phyloP scores from a whole-genome alignment of 1,284 basidiomycete species.

The Ceratobasidium sp. region DNA sequence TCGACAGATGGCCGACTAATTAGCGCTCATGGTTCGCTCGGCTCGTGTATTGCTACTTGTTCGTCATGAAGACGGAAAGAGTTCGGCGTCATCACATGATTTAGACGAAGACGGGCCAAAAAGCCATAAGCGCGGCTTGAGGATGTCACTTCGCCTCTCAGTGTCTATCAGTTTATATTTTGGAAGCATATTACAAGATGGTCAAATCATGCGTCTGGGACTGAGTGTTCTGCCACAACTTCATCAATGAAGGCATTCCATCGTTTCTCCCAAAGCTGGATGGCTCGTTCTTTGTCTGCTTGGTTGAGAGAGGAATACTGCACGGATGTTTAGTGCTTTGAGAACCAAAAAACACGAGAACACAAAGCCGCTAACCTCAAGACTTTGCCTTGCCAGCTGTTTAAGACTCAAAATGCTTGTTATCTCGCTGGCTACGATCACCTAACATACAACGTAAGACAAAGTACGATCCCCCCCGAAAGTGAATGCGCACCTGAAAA shows the following conservation, averaged over 20 bases:
- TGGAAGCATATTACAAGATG: too few species aligned
- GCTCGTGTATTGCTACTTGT: too few species aligned
- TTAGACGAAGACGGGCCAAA: too few species aligned
- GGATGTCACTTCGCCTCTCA: too few species aligned
- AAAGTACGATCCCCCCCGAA: not conserved
- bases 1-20: too few species aligned
- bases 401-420: slow-evolving; percentile 61
- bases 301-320: slow-evolving; percentile 12
- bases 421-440: slow-evolving; percentile 42
- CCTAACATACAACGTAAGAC: slow-evolving; percentile 7
- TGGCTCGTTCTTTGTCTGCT: not conserved
- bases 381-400: slow-evolving; percentile 67
- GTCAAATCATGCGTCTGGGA: not conserved
- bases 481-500: slow-evolving; percentile 42
- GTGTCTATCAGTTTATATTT: too few species aligned
- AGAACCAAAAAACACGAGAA: too few species aligned
- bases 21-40: too few species aligned
- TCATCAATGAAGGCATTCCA: slow-evolving; percentile 18
- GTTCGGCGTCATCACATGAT: too few species aligned
- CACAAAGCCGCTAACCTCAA: slow-evolving; percentile 56
- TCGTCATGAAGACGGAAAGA: too few species aligned
- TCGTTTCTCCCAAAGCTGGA: slow-evolving; percentile 18
- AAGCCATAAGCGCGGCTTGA: too few species aligned
- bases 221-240: not conserved
- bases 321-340: not conserved